A percentile compares a stretch with the other conserved stretches of the same genome.
Conservation (phyloP, 768 basidiomycete species). For the Tricholoma bakamatsutake region DNA sequence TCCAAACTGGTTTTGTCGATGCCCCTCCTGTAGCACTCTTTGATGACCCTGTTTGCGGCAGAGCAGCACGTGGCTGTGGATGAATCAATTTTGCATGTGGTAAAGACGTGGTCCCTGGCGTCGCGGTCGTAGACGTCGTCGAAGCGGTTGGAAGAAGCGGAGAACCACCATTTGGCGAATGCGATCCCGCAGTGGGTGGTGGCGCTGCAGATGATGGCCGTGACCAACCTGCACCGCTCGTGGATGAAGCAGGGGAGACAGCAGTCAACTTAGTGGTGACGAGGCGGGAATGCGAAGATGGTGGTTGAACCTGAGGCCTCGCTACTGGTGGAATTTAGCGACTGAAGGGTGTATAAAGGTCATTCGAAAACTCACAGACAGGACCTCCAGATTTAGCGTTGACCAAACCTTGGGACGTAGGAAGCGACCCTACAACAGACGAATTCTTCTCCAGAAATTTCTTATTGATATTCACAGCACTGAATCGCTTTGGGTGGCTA, state of each 20-base stretch:
- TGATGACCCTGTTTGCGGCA: conserved; percentile 22
- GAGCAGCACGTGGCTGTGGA: conserved; percentile 48
- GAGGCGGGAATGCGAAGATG: conserved; percentile 68
- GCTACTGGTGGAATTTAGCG: conserved; percentile 30
- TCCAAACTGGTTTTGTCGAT: conserved; percentile 64
- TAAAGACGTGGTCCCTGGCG: conserved; percentile 37
- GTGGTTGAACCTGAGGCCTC: conserved; percentile 49
- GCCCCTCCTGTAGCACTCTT: conserved; percentile 25
- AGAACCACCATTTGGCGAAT: conserved; percentile 40
- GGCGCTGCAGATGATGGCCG: conserved; percentile 71
- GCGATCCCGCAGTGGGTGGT: conserved; percentile 35
- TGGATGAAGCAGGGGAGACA: conserved; percentile 47
- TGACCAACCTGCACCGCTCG: conserved; percentile 69
- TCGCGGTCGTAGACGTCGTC: conserved; percentile 22
- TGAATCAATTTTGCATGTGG: conserved; percentile 64
- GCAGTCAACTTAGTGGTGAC: conserved; percentile 86
- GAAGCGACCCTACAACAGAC: conserved; percentile 42
- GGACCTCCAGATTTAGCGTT: conserved; percentile 46
- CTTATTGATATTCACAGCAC: conserved; percentile 90
- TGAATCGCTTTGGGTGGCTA: conserved; percentile 79
- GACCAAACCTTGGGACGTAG: conserved; percentile 36
- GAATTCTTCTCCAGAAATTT: conserved; percentile 92
- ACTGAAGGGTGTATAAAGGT: conserved; percentile 6
- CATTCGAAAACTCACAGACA: conserved; percentile 37
- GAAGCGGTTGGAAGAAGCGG: conserved; percentile 33